phyloP scores from a whole-genome alignment of 2,329 filamentous ascomycete genomes.

The Alternaria solani region DNA sequence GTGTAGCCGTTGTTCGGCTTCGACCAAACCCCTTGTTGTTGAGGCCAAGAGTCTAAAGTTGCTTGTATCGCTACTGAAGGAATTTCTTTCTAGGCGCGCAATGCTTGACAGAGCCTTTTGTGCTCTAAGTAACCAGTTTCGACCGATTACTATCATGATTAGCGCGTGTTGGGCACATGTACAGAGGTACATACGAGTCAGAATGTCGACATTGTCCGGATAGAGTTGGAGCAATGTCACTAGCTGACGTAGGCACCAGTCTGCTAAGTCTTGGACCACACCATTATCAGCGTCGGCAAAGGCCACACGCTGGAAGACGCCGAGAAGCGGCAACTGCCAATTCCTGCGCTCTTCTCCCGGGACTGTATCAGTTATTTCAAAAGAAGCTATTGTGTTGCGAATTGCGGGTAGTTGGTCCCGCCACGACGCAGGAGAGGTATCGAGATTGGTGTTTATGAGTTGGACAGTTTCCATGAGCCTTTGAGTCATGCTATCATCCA shows the following conservation, averaged over 20 bases:
- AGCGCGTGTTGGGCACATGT: not conserved
- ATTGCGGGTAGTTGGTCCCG: conserved; percentile 33
- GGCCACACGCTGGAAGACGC: conserved; percentile 59
- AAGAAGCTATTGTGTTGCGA: conserved; percentile 24
- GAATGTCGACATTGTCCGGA: conserved; percentile 54
- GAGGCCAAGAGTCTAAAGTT: conserved; percentile 25
- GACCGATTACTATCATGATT: conserved; percentile 55
- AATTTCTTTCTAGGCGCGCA: conserved; percentile 54
- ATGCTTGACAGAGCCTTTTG: conserved; percentile 60
- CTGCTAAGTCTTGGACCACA: conserved; percentile 55
- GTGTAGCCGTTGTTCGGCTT: conserved; percentile 34
- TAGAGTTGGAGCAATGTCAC: conserved; percentile 56
- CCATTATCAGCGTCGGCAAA: conserved; percentile 60
- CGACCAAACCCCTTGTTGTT: conserved; percentile 13
- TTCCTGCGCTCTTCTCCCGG: conserved; percentile 22
- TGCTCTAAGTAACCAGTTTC: conserved; percentile 61
- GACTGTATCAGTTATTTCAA: conserved; percentile 28
- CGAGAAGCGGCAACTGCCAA: conserved; percentile 45
- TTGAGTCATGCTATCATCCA: conserved; percentile 26
- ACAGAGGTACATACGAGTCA: conserved; percentile 49
- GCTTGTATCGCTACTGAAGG: conserved; percentile 49
- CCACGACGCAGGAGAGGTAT: conserved; percentile 43
- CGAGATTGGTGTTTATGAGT: conserved; percentile 46
- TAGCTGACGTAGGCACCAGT: conserved; percentile 61
- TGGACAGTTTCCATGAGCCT: conserved; percentile 36